Evolutionary conservation across 1,284 basidiomycete genomes (phyloP), one percentile per base, ranked within the genome.

Genomic region (Leccinum solheimii): DNA sequence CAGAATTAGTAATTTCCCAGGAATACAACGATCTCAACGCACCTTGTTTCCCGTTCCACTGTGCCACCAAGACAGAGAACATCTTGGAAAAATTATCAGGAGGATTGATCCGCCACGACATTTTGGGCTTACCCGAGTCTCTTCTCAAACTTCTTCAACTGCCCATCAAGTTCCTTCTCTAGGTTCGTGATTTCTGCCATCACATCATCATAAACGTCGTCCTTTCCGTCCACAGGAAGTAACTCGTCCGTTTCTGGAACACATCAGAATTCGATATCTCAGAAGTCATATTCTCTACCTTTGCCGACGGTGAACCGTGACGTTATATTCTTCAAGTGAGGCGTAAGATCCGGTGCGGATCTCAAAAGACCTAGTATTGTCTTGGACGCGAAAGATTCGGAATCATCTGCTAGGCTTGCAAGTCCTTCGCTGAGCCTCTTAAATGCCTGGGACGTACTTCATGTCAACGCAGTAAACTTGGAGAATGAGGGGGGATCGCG

Each of bases 1-100:
- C 50, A 26, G n/a, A 16, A 11, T 68, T 56, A 60, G 58, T 51
- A 55, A 43, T 30, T 45, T 55, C 9, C 1, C 27, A 49, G 19
- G 21, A 19, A n/a, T 14, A 40, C 16, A 51, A 10, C 9, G 16
- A 62, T 56, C 49, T 58, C 55, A 65, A 48, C 63, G 21, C 52
- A 86, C 90, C 80, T 95, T 95, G 59, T 86, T 91, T 9, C 94
- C 94, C 57, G 83, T 80, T 2, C 86, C 85, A 67, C 91, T 94
- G 68, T 96, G 92, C 93, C 94, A 95, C 76, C 88, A 96, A 10
- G 77, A 78, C 58, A 94, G 73, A 53, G 85, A 81, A 67, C 72
- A 75, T 26, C 86, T 88, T 60, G 13, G 55, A 52, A 61, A 48
- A 62, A 50, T 19, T 32, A 16, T 48, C 58, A 26, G 62, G 58